Percentiles rank a stretch among this genome's conserved stretches.
Conservation (phyloP, 495 filamentous ascomycete genomes). For the Podospora conica region DNA sequence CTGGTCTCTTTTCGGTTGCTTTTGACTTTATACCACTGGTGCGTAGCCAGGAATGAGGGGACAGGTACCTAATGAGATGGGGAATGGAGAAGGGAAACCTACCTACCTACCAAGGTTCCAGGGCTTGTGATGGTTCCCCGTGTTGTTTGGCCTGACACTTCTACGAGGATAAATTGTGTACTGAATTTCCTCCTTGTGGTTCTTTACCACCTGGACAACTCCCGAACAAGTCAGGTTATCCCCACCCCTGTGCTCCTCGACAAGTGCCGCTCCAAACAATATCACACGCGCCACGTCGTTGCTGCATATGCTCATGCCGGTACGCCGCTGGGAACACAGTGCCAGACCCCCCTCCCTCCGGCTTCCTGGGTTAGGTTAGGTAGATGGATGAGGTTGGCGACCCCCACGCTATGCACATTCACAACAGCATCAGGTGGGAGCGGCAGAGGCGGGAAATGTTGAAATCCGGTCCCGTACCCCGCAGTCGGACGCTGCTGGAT, state of each 20-base stretch:
- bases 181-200: no score
- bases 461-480: conserved; percentile 1
- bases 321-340: background rate
- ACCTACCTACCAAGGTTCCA: background rate
- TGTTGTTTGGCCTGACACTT: background rate
- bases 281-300: background rate
- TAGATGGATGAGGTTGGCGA: background rate
- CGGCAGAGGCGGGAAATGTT: background rate
- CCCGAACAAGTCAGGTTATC: no score
- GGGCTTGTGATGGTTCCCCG: background rate
- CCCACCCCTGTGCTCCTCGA: no score
- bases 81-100: background rate
- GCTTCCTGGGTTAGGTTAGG: background rate
- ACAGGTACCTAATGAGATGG: background rate
- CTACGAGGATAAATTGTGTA: no score
- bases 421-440: background rate
- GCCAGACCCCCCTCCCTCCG: background rate
- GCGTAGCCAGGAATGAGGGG: no score
- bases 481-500: background rate
- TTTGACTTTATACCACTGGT: no score
- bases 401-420: background rate
- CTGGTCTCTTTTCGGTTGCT: background rate
- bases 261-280: no score
- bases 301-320: background rate
- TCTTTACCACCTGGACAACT: no score